These are phyloP conservation scores for Pyronema omphalodes DNA, from an alignment of 495 filamentous ascomycete genomes.

Conservation along the genomic window DNA sequence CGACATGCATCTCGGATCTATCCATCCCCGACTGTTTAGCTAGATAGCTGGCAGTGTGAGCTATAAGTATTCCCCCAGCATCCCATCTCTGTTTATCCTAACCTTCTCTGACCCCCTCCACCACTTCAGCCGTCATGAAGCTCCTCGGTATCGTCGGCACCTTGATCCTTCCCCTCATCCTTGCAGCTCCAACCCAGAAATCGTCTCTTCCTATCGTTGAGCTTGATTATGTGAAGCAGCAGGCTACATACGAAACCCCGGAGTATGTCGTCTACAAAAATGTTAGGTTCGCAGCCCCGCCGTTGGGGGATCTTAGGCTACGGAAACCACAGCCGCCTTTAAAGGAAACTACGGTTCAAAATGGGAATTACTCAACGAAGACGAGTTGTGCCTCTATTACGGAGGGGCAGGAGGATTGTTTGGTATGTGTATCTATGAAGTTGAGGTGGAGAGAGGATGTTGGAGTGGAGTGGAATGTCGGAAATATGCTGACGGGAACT, in stretches of 20 bases:
- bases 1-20: too few relatives aligned
- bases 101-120: too few relatives aligned
- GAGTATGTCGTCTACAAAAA: slow-evolving; percentile 19
- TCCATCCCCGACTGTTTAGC: too few relatives aligned
- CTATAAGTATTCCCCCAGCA: too few relatives aligned
- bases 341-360: slow-evolving; percentile 7
- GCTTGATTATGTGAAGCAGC: slow-evolving; percentile 21
- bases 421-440: slow-evolving; percentile 4
- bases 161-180: not conserved
- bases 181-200: too few relatives aligned
- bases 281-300: slow-evolving; percentile 19
- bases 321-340: slow-evolving; percentile 16
- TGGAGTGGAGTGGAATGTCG: not conserved
- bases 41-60: too few relatives aligned
- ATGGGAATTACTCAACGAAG: slow-evolving; percentile 5
- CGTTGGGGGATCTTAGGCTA: slow-evolving; percentile 17
- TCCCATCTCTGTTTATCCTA: too few relatives aligned
- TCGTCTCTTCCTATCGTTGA: slow-evolving; percentile 12
- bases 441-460: not conserved
- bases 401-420: slow-evolving; percentile 14
- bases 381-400: not conserved
- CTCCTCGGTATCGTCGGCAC: too few relatives aligned
- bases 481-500: not conserved
- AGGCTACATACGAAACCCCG: slow-evolving; percentile 15
- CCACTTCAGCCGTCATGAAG: too few relatives aligned